These are phyloP conservation scores for Vachellia pachyceras DNA, from an alignment of 306 rosid genomes.

Conservation along the genomic window DNA sequence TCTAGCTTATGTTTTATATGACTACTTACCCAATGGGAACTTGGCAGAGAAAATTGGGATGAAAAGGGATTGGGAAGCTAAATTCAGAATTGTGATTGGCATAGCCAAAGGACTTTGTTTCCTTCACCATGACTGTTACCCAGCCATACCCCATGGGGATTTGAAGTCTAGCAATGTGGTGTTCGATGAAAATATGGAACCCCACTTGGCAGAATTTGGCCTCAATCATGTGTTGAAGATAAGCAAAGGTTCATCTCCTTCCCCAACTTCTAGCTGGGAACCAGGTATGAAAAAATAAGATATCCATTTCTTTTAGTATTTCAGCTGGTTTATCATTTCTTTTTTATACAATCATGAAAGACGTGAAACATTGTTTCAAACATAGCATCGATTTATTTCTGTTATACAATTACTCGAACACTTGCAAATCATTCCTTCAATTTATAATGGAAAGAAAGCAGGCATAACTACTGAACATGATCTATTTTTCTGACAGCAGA, in stretches of 20 bases:
- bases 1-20: conserved; percentile 75
- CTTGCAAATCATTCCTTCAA: neutral
- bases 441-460: neutral
- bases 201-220: conserved; percentile 84
- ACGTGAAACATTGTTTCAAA: neutral
- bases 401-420: too few species aligned
- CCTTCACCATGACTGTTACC: conserved; percentile 89
- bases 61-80: conserved; percentile 72
- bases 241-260: conserved; percentile 51
- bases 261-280: conserved; percentile 50
- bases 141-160: conserved; percentile 88
- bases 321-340: neutral
- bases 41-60: conserved; percentile 71
- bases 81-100: conserved; percentile 68
- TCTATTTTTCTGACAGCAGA: conserved; percentile 50
- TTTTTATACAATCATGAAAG: neutral
- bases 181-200: conserved; percentile 93
- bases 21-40: conserved; percentile 78
- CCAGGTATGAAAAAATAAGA: conserved; percentile 61
- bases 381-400: neutral
- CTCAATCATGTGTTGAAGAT: conserved; percentile 62
- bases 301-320: neutral
- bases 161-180: conserved; percentile 75
- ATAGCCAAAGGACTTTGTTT: conserved; percentile 81
- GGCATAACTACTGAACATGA: conserved; percentile 5